Evolutionary conservation across 164 flowering plant species (phyloP), one percentile per base, ranked within the genome.

Genomic region (Cinnamomum micranthum): DNA sequence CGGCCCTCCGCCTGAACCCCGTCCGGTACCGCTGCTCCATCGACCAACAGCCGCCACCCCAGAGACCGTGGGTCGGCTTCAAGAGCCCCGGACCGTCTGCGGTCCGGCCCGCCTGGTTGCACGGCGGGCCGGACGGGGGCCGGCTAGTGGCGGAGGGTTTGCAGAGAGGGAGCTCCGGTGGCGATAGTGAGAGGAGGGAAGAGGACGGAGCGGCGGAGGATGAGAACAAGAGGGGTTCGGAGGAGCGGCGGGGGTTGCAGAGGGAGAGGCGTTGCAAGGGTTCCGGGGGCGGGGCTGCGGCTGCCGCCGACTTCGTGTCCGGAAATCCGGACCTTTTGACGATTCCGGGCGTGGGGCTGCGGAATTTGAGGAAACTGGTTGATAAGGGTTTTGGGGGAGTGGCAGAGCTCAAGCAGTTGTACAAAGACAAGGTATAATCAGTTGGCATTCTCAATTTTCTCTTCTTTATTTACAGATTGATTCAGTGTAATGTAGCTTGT

Each of bases 271-370:
- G 91, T 79, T 86, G 78, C 64, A 88, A 81, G 68, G 72, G 71
- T 64, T 33, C 73, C 7, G 68, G 73, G 14, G 70, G 73, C 22
- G 75, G 75, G 2, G 51, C 58, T 9, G 59, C 50, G 1, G 70
- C 71, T 66, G 76, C 65, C 24, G 50, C 74, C 7, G 19, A 17
- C 22, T 35, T 65, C 47, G 31, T 13, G 70, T 73, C 70, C 6
- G 88, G 83, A 41, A 88, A 80, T 71, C 91, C 92, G 1, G 99
- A 95, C 83, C 89, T 95, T 86, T 69, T 95, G 80, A 82, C 86
- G n/a, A 92, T 95, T 80, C 99, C 99, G 0, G 99, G 99, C 0
- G 98, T 95, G 13, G 99, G 99, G 15, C 98, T 91, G 2, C 84
- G 97, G 79, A 95, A 95, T 84, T 80, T 92, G 84, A 87, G 91